phyloP scores from a whole-genome alignment of 2,329 filamentous ascomycete species.

The Penicillium sumatraense region DNA sequence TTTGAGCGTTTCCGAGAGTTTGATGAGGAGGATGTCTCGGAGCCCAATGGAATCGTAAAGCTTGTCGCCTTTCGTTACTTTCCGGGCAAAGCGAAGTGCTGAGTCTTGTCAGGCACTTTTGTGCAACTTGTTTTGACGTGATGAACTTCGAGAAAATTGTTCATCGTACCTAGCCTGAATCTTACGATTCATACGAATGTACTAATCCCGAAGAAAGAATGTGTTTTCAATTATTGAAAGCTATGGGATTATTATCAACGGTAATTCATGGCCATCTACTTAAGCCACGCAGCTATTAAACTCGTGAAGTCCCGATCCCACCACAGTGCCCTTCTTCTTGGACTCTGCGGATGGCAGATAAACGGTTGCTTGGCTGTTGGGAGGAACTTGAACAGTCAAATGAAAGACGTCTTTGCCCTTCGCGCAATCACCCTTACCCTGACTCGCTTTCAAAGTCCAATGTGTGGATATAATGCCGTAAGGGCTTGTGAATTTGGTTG shows the following conservation, averaged over 20 bases:
- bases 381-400: neutral
- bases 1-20: constrained; percentile 16
- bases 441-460: neutral
- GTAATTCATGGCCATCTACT: too few species aligned
- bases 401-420: neutral
- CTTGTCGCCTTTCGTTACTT: constrained; percentile 17
- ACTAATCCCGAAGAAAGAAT: too few species aligned
- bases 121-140: too few species aligned
- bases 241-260: too few species aligned
- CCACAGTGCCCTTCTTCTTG: neutral
- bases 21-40: constrained; percentile 7
- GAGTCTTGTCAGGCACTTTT: neutral
- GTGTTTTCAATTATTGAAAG: too few species aligned
- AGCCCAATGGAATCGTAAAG: neutral
- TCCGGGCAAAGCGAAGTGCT: neutral
- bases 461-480: neutral
- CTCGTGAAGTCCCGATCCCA: neutral
- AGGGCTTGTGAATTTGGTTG: neutral
- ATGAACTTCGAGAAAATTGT: too few species aligned
- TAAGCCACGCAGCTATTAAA: neutral
- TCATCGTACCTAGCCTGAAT: too few species aligned
- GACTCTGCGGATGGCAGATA: neutral
- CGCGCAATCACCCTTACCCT: neutral
- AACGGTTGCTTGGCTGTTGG: neutral
- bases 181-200: too few species aligned